Evolutionary conservation across 208 protist species (phyloP).

Genomic region (Leishmania guyanensis): DNA sequence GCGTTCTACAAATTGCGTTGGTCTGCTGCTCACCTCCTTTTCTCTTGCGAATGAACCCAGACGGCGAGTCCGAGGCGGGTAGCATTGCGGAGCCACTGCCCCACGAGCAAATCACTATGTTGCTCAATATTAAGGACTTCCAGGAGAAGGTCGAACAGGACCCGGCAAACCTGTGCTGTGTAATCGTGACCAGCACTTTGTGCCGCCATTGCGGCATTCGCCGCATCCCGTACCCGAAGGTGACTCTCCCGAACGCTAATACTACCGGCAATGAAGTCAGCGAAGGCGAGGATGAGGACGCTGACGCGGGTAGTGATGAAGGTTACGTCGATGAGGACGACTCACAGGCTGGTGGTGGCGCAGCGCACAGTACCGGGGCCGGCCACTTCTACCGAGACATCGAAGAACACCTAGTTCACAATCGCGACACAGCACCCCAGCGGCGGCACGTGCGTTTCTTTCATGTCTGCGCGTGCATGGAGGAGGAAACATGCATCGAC

Average conservation of each 20-base stretch:
- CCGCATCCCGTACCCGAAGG: conserved; percentile 52
- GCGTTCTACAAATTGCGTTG: not conserved
- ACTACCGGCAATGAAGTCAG: not conserved
- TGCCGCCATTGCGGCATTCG: conserved; percentile 69
- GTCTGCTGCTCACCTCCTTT: not conserved
- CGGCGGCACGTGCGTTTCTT: conserved; percentile 82
- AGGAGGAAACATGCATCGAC: conserved; percentile 70
- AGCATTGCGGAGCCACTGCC: conserved; percentile 25
- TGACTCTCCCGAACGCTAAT: not conserved
- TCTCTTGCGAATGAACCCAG: conserved; percentile 11
- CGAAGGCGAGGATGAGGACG: conserved; percentile 24
- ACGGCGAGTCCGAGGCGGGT: conserved; percentile 21
- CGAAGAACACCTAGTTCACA: conserved; percentile 45
- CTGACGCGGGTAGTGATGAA: conserved; percentile 27
- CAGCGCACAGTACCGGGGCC: not conserved
- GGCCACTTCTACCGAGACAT: conserved; percentile 56
- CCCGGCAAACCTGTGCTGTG: conserved; percentile 62
- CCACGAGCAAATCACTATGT: conserved; percentile 57
- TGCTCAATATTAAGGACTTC: conserved; percentile 77
- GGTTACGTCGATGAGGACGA: conserved; percentile 31
- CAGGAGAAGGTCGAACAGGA: conserved; percentile 55
- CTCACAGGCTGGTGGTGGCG: conserved; percentile 11
- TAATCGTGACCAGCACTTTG: conserved; percentile 81
- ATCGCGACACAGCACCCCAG: conserved; percentile 33
- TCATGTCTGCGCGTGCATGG: conserved; percentile 69